Evolutionary conservation across 768 basidiomycete species (phyloP), one percentile per base, ranked within the genome.

Genomic region (Termitomyces sp.): DNA sequence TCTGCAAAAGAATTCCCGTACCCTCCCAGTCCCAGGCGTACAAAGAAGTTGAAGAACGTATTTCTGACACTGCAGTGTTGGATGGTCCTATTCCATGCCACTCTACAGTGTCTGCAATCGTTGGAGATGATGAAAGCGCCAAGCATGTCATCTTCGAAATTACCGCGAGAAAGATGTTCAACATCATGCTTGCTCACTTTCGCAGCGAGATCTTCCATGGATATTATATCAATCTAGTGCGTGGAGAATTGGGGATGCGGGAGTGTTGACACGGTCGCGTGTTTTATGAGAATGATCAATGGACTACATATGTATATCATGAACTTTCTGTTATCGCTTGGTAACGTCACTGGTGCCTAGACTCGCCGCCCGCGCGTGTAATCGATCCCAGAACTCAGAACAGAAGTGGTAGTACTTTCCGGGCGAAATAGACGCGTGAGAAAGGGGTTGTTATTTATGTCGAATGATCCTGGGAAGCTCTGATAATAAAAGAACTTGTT

Each of bases 11-110:
- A 53, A 61, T 73, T 32, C 67, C 69, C 55, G 68, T 64, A 2
- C 71, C 71, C 5, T 69, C 67, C 2, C 68, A 65, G 50, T 66
- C 69, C 5, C 67, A 71, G 55, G 66, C 70, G 69, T 52, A 65
- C 13, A 53, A 61, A 16, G 55, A 62, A 4, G 67, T 73, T 18
- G 66, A 64, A 14, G 61, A 70, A 23, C 68, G 70, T 6, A 55
- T 55, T 33, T 49, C 48, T 5, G 9, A 58, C 4, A 33, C 55
- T 14, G 13, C 40, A 5, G 1, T 28, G 4, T 38, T 33, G 8
- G 41, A 55, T 46, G 53, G 40, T 18, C 49, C 49, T 12, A 50
- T 58, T 38, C n/a, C 55, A 3, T 26, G 10, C 46, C n/a, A 35
- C 9, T 43, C 52, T 0, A 46, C 48, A 14, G 55, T 71, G 8